These are phyloP conservation scores for Neurospora tetraspora DNA, from an alignment of 495 filamentous ascomycete species.

Conservation along the genomic window DNA sequence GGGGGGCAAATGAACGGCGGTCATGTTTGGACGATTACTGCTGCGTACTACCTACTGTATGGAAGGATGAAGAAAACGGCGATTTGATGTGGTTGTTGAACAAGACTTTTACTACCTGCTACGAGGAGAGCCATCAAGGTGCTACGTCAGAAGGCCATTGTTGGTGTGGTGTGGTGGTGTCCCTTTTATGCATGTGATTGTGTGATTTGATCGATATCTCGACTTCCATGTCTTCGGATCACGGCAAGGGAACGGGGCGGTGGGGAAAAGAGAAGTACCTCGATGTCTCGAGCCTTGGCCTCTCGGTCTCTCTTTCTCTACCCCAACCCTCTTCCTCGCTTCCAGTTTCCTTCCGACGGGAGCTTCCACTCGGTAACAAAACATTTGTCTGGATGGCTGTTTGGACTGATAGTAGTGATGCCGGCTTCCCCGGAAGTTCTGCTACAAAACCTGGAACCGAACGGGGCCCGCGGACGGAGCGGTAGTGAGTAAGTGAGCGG, in stretches of 20 bases:
- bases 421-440: background rate
- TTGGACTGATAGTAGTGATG: background rate
- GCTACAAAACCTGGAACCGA: background rate
- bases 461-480: background rate
- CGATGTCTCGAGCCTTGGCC: background rate
- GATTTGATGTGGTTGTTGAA: background rate
- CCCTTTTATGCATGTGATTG: conserved; percentile 14
- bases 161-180: background rate
- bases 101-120: background rate
- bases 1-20: background rate
- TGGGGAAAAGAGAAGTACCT: background rate
- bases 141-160: background rate
- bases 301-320: background rate
- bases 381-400: background rate
- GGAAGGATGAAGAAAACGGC: background rate
- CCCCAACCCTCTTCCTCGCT: background rate
- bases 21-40: background rate
- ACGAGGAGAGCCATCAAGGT: background rate
- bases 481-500: background rate
- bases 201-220: background rate
- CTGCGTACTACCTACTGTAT: background rate
- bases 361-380: background rate
- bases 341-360: background rate
- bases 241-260: conserved; percentile 3
- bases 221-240: conserved; percentile 4